phyloP scores from a whole-genome alignment of 805 yeast genomes.

The Blastobotrys terrestris region DNA sequence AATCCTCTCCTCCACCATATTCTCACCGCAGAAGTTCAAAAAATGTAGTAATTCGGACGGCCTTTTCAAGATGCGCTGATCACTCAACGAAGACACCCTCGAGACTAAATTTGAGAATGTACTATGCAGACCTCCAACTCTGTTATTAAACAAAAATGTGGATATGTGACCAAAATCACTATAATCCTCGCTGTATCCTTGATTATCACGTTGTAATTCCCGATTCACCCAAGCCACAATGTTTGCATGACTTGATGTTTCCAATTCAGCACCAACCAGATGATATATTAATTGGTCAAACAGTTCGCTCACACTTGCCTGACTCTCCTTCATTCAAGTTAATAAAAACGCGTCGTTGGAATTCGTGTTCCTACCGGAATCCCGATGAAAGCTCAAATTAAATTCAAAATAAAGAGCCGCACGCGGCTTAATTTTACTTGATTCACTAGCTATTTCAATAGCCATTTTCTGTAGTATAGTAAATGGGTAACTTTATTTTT shows the following conservation, averaged over 20 bases:
- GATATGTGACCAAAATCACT: conserved; percentile 3
- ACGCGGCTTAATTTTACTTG: no score
- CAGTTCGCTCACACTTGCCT: background rate
- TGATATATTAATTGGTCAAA: background rate
- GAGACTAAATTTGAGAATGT: conserved; percentile 7
- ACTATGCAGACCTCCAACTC: background rate
- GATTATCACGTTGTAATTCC: background rate
- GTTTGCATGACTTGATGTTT: background rate
- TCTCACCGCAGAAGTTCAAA: background rate
- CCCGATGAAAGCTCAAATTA: no score
- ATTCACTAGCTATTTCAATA: no score
- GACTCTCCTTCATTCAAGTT: background rate
- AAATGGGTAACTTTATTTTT: no score
- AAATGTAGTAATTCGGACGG: conserved; percentile 7
- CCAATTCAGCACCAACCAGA: background rate
- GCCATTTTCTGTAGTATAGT: no score
- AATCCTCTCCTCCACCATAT: background rate
- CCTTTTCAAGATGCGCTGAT: conserved; percentile 1
- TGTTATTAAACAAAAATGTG: background rate
- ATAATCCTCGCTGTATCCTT: background rate
- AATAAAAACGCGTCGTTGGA: background rate
- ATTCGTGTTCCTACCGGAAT: background rate
- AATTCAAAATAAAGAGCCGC: no score
- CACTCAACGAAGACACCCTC: conserved; percentile 2
- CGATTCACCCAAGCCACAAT: background rate